Evolutionary conservation across 2,329 filamentous ascomycete species (phyloP).

Genomic region (Pseudocercospora musae): DNA sequence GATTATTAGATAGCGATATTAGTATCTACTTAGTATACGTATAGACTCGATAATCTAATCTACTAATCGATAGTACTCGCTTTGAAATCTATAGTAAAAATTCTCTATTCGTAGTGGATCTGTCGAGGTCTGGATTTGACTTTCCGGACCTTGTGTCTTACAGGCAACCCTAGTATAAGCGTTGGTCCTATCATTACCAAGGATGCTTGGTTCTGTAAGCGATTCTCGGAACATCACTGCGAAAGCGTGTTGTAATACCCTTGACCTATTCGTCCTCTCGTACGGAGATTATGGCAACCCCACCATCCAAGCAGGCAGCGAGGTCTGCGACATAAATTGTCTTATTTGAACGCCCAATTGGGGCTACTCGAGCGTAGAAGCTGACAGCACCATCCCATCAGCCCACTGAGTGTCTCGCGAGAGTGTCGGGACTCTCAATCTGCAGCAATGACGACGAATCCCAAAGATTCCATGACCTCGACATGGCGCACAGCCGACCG

Average conservation of each 20-base stretch:
- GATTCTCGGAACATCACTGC: neutral
- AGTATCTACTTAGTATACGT: neutral
- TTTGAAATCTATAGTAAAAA: neutral
- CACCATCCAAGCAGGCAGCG: neutral
- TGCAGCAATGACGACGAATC: neutral
- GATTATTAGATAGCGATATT: neutral
- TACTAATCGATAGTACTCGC: neutral
- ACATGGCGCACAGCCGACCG: slow-evolving; percentile 21
- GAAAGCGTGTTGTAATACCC: neutral
- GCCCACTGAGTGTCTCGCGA: neutral
- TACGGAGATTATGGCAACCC: neutral
- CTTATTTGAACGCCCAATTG: neutral
- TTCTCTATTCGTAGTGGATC: neutral
- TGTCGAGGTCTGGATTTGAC: neutral
- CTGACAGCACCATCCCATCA: neutral
- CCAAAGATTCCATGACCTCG: slow-evolving; percentile 25
- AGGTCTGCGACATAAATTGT: neutral
- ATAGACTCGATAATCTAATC: neutral
- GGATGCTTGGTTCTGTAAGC: neutral
- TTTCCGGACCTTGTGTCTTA: neutral
- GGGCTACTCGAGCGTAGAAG: neutral
- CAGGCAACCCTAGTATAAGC: neutral
- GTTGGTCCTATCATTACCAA: neutral
- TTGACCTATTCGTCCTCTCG: neutral
- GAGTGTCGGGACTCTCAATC: neutral